These are phyloP conservation scores for Apocynum venetum DNA, from an alignment of 257 asterid species.

Conservation along the genomic window DNA sequence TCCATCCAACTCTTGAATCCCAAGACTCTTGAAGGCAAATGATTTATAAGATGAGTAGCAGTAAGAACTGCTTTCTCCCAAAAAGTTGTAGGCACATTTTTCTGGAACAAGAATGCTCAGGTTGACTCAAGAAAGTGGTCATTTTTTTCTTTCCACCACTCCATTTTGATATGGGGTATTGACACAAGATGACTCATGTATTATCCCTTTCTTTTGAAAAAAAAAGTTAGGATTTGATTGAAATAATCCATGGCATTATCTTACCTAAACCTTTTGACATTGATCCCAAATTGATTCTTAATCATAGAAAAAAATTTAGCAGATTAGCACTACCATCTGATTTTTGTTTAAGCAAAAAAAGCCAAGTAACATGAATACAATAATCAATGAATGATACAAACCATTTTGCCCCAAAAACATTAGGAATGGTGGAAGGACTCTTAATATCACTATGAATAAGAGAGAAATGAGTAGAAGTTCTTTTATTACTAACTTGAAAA, in stretches of 20 bases:
- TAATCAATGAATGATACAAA: neutral
- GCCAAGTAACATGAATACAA: neutral
- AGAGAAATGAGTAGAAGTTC: neutral
- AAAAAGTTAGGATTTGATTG: neutral
- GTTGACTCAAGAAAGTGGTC: neutral
- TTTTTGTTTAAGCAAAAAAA: conserved; percentile 5
- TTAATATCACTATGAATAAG: conserved; percentile 2
- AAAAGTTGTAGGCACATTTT: no score
- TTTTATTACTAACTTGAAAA: neutral
- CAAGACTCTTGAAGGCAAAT: neutral
- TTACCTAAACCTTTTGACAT: neutral
- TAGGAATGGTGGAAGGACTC: conserved; percentile 3
- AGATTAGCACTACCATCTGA: neutral
- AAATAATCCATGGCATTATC: conserved; percentile 9
- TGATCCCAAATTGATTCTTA: neutral
- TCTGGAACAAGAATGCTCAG: no score
- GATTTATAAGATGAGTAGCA: neutral
- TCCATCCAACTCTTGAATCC: neutral
- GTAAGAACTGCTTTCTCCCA: neutral
- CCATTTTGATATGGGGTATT: neutral
- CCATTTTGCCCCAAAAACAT: neutral
- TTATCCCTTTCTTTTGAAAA: neutral
- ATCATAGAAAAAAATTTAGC: neutral
- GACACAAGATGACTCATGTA: neutral
- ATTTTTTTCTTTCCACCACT: neutral